Evolutionary conservation across 2,329 filamentous ascomycete genomes (phyloP).

Genomic region (Aspergillus floridensis): DNA sequence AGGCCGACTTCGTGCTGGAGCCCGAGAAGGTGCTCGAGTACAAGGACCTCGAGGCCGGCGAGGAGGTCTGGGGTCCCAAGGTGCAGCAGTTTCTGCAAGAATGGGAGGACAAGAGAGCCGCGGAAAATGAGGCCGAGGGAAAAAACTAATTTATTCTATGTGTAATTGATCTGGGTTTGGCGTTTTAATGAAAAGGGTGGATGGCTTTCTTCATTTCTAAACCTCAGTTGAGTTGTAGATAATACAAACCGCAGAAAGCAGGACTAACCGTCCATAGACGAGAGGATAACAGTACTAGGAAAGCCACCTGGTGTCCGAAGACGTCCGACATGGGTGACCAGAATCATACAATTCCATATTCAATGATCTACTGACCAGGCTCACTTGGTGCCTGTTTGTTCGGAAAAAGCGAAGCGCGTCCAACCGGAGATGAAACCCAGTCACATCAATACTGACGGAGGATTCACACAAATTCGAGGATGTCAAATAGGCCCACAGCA

Average conservation of each 20-base stretch:
- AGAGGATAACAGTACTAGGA: background rate
- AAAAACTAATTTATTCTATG: background rate
- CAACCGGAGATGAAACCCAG: background rate
- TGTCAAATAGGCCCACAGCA: background rate
- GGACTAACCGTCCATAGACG: background rate
- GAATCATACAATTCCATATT: no score
- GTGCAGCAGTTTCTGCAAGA: constrained; percentile 58
- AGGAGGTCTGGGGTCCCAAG: constrained; percentile 78
- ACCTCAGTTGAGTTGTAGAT: background rate
- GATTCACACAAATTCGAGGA: background rate
- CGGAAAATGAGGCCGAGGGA: background rate
- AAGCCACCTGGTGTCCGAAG: background rate
- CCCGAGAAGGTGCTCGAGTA: constrained; percentile 73
- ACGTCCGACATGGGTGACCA: no score
- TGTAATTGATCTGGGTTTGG: background rate
- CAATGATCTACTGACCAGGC: no score
- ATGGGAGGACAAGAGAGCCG: constrained; percentile 47
- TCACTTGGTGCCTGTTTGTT: no score
- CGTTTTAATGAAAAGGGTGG: background rate
- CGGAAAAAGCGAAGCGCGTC: no score
- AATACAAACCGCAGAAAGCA: background rate
- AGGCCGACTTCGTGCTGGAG: constrained; percentile 74
- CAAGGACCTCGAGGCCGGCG: constrained; percentile 70
- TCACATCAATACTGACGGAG: background rate
- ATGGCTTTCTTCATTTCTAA: background rate